Evolutionary conservation across 73 alveolate genomes (phyloP).

Genomic region (Paramecium primaurelia): DNA sequence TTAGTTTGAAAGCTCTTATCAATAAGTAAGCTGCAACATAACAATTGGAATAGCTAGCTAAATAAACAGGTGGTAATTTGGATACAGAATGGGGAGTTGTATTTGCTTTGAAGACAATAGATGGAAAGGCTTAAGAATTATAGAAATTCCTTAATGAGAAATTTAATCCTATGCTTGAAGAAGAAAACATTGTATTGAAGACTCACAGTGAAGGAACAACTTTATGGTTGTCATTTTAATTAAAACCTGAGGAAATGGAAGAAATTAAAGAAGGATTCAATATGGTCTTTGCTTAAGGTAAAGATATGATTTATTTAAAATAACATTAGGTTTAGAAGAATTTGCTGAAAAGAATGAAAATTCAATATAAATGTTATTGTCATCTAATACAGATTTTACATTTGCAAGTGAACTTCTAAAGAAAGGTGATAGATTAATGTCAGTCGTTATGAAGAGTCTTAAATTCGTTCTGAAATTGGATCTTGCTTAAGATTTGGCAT

Average conservation of each 20-base stretch:
- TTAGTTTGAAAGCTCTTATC: conserved; percentile 2
- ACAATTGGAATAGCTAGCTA: neutral
- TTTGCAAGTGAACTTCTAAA: neutral
- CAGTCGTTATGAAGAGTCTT: conserved; percentile 4
- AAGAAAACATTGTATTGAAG: neutral
- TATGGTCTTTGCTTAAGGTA: conserved; percentile 41
- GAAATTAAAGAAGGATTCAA: neutral
- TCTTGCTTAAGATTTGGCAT: neutral
- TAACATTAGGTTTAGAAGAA: neutral
- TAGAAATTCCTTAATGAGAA: neutral
- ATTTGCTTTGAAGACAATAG: neutral
- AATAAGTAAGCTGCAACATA: neutral
- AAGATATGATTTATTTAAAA: neutral
- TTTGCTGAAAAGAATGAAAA: conserved; percentile 11
- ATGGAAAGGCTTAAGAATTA: conserved; percentile 13
- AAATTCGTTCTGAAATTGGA: neutral
- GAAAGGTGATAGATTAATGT: conserved; percentile 17
- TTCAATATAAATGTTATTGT: neutral
- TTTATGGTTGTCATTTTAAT: neutral
- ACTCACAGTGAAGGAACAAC: neutral
- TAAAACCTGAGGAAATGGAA: neutral
- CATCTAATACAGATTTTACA: neutral
- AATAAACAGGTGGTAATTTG: neutral
- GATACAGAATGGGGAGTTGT: conserved; percentile 31
- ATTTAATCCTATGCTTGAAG: neutral